Percentiles rank a stretch among this genome's conserved stretches.
phyloP scores from a whole-genome alignment of 2,329 filamentous ascomycete genomes.

The Colletotrichum eleusines region DNA sequence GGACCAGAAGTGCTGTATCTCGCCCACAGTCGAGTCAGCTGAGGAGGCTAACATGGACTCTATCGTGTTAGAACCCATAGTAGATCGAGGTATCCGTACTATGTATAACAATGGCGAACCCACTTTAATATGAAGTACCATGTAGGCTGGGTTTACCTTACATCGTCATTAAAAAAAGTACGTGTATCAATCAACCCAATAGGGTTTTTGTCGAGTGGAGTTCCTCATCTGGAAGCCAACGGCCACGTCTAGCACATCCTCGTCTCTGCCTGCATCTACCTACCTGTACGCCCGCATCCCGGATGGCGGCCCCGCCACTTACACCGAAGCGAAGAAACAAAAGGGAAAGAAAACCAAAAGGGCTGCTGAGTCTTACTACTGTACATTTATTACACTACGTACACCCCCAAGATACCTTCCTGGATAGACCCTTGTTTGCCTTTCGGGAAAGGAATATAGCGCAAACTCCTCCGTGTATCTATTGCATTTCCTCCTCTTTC shows the following conservation, averaged over 20 bases:
- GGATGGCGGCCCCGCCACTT: not conserved
- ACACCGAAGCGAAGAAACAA: not conserved
- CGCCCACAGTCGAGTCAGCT: no score
- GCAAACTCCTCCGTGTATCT: not conserved
- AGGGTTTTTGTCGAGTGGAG: conserved; percentile 9
- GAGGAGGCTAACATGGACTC: no score
- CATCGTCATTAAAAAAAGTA: no score
- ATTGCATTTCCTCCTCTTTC: no score
- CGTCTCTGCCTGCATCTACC: conserved; percentile 11
- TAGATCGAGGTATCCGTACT: no score
- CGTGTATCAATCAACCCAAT: no score
- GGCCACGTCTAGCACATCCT: conserved; percentile 13
- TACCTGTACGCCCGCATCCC: not conserved
- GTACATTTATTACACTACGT: no score
- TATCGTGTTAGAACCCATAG: no score
- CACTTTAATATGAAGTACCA: no score
- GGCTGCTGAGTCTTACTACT: conserved; percentile 18
- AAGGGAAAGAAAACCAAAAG: no score
- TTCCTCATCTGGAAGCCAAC: conserved; percentile 6
- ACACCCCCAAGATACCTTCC: no score
- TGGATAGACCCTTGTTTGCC: conserved; percentile 16
- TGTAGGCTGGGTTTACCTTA: not conserved
- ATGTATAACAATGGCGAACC: not conserved
- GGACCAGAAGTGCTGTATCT: no score
- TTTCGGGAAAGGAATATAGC: conserved; percentile 31